These are phyloP conservation scores for Brassica hybrid DNA, from an alignment of 441 rosid genomes.

Conservation along the genomic window DNA sequence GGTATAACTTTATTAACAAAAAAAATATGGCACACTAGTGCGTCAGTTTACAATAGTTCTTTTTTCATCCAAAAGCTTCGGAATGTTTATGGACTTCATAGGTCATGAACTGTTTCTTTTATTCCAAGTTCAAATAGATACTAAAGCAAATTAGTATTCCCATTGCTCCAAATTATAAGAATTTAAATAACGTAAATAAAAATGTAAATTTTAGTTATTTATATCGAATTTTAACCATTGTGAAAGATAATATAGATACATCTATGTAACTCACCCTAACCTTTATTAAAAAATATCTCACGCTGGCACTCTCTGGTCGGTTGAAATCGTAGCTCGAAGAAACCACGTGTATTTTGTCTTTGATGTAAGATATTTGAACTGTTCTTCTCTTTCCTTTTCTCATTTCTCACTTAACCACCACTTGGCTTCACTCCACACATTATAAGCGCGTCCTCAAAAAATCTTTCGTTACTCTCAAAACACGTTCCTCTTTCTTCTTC, in stretches of 20 bases:
- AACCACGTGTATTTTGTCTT: conserved; percentile 42
- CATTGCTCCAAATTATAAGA: background rate
- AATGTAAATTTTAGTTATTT: background rate
- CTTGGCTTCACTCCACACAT: conserved; percentile 39
- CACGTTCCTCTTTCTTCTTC: conserved; percentile 23
- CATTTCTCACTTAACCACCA: conserved; percentile 42
- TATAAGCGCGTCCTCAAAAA: conserved; percentile 33
- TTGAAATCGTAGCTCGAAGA: conserved; percentile 14
- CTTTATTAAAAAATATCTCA: background rate
- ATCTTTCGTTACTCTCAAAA: conserved; percentile 15
- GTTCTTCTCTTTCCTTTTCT: conserved; percentile 24
- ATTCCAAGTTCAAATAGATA: background rate
- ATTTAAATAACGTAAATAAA: background rate
- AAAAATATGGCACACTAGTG: background rate
- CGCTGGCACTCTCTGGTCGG: conserved; percentile 18
- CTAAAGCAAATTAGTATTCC: background rate
- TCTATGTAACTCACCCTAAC: background rate
- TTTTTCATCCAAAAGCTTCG: background rate
- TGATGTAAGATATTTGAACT: conserved; percentile 27
- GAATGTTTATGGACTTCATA: background rate
- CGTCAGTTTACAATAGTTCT: background rate
- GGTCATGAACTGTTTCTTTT: background rate
- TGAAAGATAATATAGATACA: background rate
- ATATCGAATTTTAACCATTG: background rate
- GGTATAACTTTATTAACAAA: background rate